A percentile compares a stretch with the other conserved stretches of the same genome.
These are phyloP conservation scores for Auriculariales sp. DNA, from an alignment of 768 basidiomycete species.

Conservation along the genomic window DNA sequence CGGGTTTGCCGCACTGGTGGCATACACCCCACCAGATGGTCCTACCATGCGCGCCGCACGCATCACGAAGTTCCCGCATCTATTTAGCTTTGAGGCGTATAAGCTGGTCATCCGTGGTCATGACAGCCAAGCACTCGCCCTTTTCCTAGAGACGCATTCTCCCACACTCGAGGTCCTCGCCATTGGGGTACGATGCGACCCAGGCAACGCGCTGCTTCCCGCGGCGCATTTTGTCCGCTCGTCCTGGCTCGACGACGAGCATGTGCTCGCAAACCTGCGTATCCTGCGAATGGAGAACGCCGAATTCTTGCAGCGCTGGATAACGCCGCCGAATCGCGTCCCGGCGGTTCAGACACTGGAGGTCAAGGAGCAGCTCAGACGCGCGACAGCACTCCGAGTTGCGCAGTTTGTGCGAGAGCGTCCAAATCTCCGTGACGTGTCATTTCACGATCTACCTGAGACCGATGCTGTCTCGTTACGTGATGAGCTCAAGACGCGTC, in stretches of 20 bases:
- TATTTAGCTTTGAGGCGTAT: background rate
- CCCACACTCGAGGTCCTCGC: background rate
- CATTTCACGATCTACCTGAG: background rate
- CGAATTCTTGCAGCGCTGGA: background rate
- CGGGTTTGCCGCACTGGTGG: background rate
- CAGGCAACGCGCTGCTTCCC: background rate
- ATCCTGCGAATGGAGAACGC: background rate
- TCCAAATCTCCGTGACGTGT: background rate
- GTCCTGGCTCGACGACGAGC: background rate
- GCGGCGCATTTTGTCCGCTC: background rate
- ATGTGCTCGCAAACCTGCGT: background rate
- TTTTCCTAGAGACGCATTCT: background rate
- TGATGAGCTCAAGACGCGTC: background rate
- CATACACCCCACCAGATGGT: background rate
- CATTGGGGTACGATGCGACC: background rate
- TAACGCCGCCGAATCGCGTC: background rate
- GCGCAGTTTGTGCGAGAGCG: background rate
- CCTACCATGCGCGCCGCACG: background rate
- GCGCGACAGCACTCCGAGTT: background rate
- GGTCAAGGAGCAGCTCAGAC: background rate
- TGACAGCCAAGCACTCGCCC: background rate
- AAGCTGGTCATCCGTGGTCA: background rate
- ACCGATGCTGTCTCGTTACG: background rate
- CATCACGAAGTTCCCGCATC: background rate
- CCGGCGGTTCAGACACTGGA: background rate